phyloP scores from a whole-genome alignment of 345 rosid species.

The Triadica sebifera region DNA sequence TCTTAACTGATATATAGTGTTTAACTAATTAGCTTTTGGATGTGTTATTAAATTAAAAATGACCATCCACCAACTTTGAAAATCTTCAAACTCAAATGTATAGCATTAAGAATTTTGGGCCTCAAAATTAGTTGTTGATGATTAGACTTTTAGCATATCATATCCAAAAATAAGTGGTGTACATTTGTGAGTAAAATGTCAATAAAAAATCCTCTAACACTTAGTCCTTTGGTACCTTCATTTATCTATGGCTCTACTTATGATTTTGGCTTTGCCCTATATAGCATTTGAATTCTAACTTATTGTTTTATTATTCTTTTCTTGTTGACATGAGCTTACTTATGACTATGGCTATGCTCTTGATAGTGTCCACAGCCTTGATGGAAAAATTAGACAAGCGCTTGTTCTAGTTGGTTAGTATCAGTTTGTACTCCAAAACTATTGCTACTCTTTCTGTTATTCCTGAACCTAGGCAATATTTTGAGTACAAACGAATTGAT shows the following conservation, averaged over 20 bases:
- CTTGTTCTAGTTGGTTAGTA: slow-evolving; percentile 41
- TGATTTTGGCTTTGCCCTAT: too few relatives aligned
- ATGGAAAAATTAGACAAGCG: slow-evolving; percentile 74
- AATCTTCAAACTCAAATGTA: too few relatives aligned
- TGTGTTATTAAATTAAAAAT: too few relatives aligned
- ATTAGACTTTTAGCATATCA: not conserved
- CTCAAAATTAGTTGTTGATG: too few relatives aligned
- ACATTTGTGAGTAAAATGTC: not conserved
- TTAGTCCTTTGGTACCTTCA: not conserved
- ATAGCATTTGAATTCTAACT: not conserved
- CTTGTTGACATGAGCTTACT: slow-evolving; percentile 61
- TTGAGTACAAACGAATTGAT: not conserved
- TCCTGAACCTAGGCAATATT: not conserved
- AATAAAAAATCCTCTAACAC: not conserved
- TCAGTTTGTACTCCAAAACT: not conserved
- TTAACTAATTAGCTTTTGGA: too few relatives aligned
- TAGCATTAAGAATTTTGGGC: not conserved
- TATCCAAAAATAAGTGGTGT: not conserved
- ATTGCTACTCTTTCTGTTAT: not conserved
- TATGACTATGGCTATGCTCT: slow-evolving; percentile 80
- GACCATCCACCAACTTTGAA: too few relatives aligned
- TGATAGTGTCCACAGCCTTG: slow-evolving; percentile 68
- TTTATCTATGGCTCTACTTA: not conserved
- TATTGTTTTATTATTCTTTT: not conserved
- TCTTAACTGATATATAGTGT: too few relatives aligned